These are phyloP conservation scores for Solanum acaule DNA, from an alignment of 257 asterid species.

Conservation along the genomic window DNA sequence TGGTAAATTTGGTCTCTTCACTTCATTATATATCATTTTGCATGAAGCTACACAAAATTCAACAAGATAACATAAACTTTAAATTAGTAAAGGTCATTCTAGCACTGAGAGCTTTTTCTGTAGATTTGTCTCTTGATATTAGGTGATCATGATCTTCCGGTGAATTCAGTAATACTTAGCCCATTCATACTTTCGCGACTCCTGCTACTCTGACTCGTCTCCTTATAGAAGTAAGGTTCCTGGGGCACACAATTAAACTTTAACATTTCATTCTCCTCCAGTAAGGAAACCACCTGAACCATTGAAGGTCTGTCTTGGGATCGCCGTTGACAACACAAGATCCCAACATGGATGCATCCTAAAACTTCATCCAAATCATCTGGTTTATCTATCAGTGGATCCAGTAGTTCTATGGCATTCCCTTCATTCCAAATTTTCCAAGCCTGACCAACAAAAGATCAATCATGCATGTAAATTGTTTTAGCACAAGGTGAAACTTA, in stretches of 20 bases:
- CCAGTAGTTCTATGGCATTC: constrained; percentile 13
- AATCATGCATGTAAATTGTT: too few species aligned
- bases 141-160: background rate
- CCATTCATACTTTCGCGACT: background rate
- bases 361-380: background rate
- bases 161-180: background rate
- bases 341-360: constrained; percentile 28
- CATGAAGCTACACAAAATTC: background rate
- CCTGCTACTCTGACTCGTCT: background rate
- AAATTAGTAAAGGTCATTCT: background rate
- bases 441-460: constrained; percentile 13
- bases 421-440: constrained; percentile 40
- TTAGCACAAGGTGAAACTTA: background rate
- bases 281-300: constrained; percentile 24
- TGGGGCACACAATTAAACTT: constrained; percentile 10
- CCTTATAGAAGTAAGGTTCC: constrained; percentile 30
- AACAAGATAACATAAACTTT: background rate
- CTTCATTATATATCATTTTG: background rate
- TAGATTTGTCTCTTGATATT: background rate
- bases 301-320: constrained; percentile 24
- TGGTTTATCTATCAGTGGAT: constrained; percentile 11
- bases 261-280: constrained; percentile 19
- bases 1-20: background rate
- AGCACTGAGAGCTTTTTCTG: background rate
- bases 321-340: constrained; percentile 29